Base-by-base conservation (phyloP, 2,329 filamentous ascomycete genomes). In the Nothomitra cinnamomea region DNA sequence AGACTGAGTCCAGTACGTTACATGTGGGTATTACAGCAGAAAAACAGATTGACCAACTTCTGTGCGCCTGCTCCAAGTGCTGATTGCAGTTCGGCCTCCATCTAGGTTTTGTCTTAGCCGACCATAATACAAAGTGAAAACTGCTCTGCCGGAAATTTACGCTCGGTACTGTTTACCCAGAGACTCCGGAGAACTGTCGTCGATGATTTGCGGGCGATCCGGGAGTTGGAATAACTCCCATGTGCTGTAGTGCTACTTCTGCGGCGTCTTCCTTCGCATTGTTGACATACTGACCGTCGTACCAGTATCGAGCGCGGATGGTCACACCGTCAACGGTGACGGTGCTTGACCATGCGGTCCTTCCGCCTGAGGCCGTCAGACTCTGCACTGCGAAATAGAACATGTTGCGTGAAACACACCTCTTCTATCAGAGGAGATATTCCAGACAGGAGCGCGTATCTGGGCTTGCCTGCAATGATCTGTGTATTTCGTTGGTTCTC, bases 211-310 rank as follows among this genome's bases (percentile, higher is more conserved):
- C 8, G 17, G 45, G 45, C 8, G 45, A 49, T 35, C 22, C 12
- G 15, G 50, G 50, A 35, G 41, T 41, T 36, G 42, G 35, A 24
- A 24, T 43, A 35, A 57, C 57, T 52, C 56, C 56, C 54, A 41
- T 13, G 2, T 40, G 48, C 48, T 56, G 22, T 56, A 85, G 67
- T 24, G 87, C 87, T 57, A 84, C 77, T 68, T 95, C 87, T 58
- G 88, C 87, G n/a, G 87, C 88, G 65, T 95, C 88, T 67, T 95
- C 88, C 68, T 80, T 83, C 55, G 87, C 87, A 63, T 94, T 94
- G 72, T 89, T 80, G 66, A 90, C 75, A 64, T 87, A 87, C 65
- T 87, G 80, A 57, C 87, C 87, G 66, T 94, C 88, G 69, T 94
- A 95, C 87, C 87, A 95, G 69, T 80, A 94, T 57, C 87, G 79